Evolutionary conservation across 2,329 filamentous ascomycete genomes (phyloP), one percentile per base, ranked within the genome.

Genomic region (Aspergillus quadrilineatus): DNA sequence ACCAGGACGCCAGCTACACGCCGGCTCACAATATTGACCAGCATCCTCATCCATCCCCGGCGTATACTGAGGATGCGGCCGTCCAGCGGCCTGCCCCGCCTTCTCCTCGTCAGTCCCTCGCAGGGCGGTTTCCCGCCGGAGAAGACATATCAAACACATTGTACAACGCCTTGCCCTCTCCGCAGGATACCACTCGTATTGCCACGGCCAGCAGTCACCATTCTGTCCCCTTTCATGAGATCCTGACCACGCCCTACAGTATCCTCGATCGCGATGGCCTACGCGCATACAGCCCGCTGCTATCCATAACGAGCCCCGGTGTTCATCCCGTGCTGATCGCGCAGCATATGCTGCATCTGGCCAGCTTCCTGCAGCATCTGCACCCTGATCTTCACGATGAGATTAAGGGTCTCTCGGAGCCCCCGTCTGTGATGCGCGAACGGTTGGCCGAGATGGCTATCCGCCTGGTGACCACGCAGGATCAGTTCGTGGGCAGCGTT

Each of bases 331-430:
- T 54, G 12, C 29, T 54, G 9, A 30, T 50, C 4, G 50, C 50
- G 5, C 36, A 32, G 14, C 42, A 50, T 10, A 45, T 57, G 29
- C 39, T 57, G 2, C 50, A 46, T 9, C 50, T 57, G 1, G 55
- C 55, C 10, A 14, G 44, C 10, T 46, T 45, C 12, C 30, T 53
- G 30, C 55, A 57, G 10, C 44, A 53, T 7, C 55, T 57, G 15
- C 17, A 49, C 17, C 45, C 39, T 12, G 30, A 15, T 26, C 15
- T 53, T 6, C 37, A 14, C n/a, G 12, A 14, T 10, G 43, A 29
- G 5, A 30, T 45, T 12, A 28, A 14, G 6, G 44, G 39, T 8
- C 45, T 50, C 3, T 32, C 37, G 1, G 37, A 50, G 9, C 26
- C 39, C 1, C 34, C 36, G 2, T 7, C 2, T 1, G 39, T 17